Conservation (phyloP, 2,329 filamentous ascomycete genomes). For the Colletotrichum agaves region DNA sequence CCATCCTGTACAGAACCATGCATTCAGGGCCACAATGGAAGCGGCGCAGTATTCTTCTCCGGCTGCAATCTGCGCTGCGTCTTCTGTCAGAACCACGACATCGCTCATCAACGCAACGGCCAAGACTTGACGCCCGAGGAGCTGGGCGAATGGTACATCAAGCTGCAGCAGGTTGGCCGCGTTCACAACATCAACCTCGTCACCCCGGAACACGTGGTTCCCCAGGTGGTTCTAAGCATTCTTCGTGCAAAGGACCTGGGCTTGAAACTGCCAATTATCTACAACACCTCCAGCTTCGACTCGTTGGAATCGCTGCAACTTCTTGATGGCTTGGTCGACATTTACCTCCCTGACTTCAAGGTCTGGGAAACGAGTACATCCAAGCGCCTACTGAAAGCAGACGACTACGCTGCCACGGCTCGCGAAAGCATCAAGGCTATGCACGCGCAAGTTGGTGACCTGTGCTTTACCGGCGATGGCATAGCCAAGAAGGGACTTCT, state of each 20-base stretch:
- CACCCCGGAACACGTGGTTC: conserved; percentile 87
- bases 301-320: conserved; percentile 76
- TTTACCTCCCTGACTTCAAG: conserved; percentile 91
- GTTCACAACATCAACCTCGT: conserved; percentile 94
- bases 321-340: conserved; percentile 83
- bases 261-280: conserved; percentile 78
- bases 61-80: conserved; percentile 80
- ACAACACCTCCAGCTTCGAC: conserved; percentile 88
- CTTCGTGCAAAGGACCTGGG: conserved; percentile 77
- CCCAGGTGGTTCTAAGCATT: conserved; percentile 82
- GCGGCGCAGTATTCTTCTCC: conserved; percentile 83
- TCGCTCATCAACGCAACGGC: conserved; percentile 83
- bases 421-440: conserved; percentile 83
- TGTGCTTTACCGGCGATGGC: conserved; percentile 84
- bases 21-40: conserved; percentile 84
- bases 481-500: conserved; percentile 82
- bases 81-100: conserved; percentile 86
- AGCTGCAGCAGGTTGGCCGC: conserved; percentile 80
- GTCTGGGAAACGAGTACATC: conserved; percentile 77
- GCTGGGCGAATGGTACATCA: conserved; percentile 84
- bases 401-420: conserved; percentile 78
- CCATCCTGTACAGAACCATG: conserved; percentile 71
- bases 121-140: conserved; percentile 83
- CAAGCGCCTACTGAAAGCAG: conserved; percentile 79
- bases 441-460: conserved; percentile 83